Base-by-base conservation (phyloP, 371 early-diverging fungal genomes). In the Mucor plumbeus region DNA sequence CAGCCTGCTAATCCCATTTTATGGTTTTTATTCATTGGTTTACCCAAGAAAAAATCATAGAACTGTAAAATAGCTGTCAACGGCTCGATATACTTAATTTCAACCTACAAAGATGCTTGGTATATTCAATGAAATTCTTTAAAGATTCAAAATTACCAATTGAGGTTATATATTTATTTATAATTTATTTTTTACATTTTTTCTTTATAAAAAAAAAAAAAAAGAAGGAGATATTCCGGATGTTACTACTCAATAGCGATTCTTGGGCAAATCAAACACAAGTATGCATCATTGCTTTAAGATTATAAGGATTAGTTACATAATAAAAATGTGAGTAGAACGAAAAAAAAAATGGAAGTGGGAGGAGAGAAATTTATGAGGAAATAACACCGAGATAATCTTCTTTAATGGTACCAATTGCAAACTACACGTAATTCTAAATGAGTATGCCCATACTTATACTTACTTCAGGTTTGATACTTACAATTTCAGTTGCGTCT, bases 351-450 rank as follows among this genome's bases (percentile, higher is more conserved):
- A 26, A 26, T 1, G 26, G 26, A 26, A 26, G 26, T 26, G 26
- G 26, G 26, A 26, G 26, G 26, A 26, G 26, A 43, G 6, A 13
- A 41, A 41, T 59, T 73, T 68, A 79, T 56, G 81, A 69, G 58
- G 83, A 78, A 41, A 83, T 82, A 19, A 90, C 88, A 61, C 97
- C 97, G 43, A 97, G 80, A 73, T 92, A 97, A 83, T 98, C 98
- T 77, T 97, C 97, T 78, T 95, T 95, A 75, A 98, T 95, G 7
- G 96, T 95, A 31, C 97, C 97, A 67, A 96, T 95, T 17, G 96
- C 96, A 82, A 91, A 91, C 92, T 90, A 64, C 59, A 11, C 43
- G 34, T 44, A n/a, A 15, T 19, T 31, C 26, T 63, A 2, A 54
- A 40, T 34, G 40, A 33, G n/a, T 55, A 63, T 26, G 63, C 43